phyloP scores from a whole-genome alignment of 164 flowering plant species.

The Vitis riparia region DNA sequence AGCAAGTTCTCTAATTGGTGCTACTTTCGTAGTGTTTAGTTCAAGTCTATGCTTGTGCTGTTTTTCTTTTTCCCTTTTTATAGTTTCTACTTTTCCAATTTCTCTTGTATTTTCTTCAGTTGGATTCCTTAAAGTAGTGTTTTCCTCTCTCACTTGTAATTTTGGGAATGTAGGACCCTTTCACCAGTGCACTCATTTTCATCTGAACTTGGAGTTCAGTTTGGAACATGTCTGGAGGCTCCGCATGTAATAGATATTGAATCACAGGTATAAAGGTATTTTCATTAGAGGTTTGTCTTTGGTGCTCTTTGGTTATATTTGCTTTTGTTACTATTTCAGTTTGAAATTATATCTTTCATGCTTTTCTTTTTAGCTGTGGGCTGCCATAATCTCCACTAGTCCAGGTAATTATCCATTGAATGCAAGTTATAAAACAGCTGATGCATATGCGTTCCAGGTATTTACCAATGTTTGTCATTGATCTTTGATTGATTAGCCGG shows the following conservation, averaged over 20 bases:
- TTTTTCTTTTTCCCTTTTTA: background rate
- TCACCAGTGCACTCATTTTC: conserved; percentile 91
- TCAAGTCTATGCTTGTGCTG: background rate
- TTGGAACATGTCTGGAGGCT: conserved; percentile 92
- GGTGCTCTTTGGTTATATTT: background rate
- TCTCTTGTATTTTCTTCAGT: background rate
- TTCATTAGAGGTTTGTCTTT: background rate
- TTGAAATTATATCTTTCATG: background rate
- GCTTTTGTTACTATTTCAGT: background rate
- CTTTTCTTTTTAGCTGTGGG: conserved; percentile 63
- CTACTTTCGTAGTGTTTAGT: background rate
- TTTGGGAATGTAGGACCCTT: conserved; percentile 60
- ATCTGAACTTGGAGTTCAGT: conserved; percentile 93
- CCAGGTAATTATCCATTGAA: conserved; percentile 76
- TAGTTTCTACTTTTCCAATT: background rate
- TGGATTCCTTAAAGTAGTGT: background rate
- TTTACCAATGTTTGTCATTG: background rate
- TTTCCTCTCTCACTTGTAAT: background rate
- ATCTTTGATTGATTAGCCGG: conserved; percentile 9
- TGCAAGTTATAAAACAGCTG: conserved; percentile 93
- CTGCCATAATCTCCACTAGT: conserved; percentile 70
- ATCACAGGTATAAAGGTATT: conserved; percentile 57
- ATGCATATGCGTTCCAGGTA: conserved; percentile 85
- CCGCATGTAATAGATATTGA: conserved; percentile 92
- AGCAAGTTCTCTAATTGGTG: background rate